These are phyloP conservation scores for Astrothelium macrocarpum DNA, from an alignment of 495 filamentous ascomycete species.

Conservation along the genomic window DNA sequence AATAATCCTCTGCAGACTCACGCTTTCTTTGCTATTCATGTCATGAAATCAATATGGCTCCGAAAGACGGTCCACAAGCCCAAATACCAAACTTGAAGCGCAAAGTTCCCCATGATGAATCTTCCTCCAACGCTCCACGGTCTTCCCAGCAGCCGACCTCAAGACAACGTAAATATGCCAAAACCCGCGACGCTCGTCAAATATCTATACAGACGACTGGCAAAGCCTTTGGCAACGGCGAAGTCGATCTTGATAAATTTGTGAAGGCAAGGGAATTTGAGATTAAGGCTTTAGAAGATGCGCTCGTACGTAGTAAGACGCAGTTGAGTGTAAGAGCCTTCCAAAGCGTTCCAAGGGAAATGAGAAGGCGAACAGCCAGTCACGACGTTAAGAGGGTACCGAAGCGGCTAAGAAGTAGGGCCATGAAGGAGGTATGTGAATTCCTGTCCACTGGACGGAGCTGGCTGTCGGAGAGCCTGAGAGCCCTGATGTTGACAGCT, in stretches of 20 bases:
- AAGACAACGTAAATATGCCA: neutral
- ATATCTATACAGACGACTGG: constrained; percentile 64
- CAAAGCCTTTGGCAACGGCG: constrained; percentile 64
- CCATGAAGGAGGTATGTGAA: constrained; percentile 54
- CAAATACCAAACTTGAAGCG: neutral
- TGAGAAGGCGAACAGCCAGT: constrained; percentile 81
- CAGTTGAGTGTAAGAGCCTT: constrained; percentile 66
- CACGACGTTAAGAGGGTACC: constrained; percentile 94
- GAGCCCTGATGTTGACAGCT: constrained; percentile 10
- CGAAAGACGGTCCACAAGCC: neutral
- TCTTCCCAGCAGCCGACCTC: neutral
- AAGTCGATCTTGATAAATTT: constrained; percentile 73
- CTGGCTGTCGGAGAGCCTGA: neutral
- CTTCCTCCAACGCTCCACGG: neutral
- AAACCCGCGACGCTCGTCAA: constrained; percentile 49
- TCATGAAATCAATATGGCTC: neutral
- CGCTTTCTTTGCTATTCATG: neutral
- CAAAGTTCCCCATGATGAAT: neutral
- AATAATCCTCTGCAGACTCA: neutral
- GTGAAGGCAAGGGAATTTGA: constrained; percentile 76
- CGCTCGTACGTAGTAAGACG: constrained; percentile 63
- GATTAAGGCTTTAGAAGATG: constrained; percentile 71
- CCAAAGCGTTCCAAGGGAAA: constrained; percentile 72
- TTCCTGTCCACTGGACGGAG: neutral
- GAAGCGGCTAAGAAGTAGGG: constrained; percentile 58